These are phyloP conservation scores for Tylopilus orsonianus DNA, from an alignment of 1,284 basidiomycete genomes.

Conservation along the genomic window DNA sequence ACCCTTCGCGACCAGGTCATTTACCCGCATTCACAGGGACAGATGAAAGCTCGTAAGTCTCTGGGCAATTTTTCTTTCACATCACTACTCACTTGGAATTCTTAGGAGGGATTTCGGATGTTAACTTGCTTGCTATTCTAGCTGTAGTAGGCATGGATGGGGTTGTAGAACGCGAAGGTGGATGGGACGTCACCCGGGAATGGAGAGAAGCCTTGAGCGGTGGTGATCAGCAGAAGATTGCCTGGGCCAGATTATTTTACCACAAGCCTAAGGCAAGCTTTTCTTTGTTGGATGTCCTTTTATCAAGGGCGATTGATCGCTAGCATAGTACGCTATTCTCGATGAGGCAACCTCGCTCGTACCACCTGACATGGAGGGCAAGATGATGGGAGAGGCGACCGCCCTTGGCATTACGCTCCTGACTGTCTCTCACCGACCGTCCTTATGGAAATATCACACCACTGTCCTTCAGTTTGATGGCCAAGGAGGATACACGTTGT, in stretches of 20 bases:
- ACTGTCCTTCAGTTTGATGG: constrained; percentile 90
- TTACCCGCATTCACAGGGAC: constrained; percentile 79
- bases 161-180: constrained; percentile 94
- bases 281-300: not conserved
- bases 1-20: constrained; percentile 93
- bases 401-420: constrained; percentile 84
- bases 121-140: constrained; percentile 74
- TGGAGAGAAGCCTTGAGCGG: constrained; percentile 94
- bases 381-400: constrained; percentile 96
- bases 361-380: constrained; percentile 88
- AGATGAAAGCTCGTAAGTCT: constrained; percentile 70
- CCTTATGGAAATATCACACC: constrained; percentile 93
- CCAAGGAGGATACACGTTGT: constrained; percentile 85
- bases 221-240: constrained; percentile 88
- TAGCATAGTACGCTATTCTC: constrained; percentile 83
- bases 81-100: constrained; percentile 6
- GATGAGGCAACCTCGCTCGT: constrained; percentile 97
- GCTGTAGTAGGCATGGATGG: constrained; percentile 82
- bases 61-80: not conserved
- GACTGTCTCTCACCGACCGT: constrained; percentile 90
- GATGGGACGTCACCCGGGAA: constrained; percentile 86
- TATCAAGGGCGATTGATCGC: not conserved
- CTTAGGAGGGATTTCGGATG: constrained; percentile 71
- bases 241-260: constrained; percentile 96
- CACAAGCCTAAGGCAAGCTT: constrained; percentile 85